phyloP scores from a whole-genome alignment of 2,329 filamentous ascomycete genomes.

The Sporothrix luriei region DNA sequence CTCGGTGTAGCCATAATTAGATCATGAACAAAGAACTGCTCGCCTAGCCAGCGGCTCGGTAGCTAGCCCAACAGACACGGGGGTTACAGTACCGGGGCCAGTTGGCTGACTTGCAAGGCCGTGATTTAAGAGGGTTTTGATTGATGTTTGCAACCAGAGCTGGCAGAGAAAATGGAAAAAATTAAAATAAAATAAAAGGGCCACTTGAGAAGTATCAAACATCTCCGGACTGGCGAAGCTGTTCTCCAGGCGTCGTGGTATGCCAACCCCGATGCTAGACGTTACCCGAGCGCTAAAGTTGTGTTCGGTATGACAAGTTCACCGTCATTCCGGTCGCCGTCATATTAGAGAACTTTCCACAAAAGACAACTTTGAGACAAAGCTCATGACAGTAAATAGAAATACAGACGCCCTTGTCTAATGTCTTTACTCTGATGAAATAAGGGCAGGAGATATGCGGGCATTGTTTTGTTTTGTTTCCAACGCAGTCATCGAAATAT shows the following conservation, averaged over 20 bases:
- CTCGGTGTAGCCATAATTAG: not conserved
- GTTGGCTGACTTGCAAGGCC: too few species aligned
- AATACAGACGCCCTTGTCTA: too few species aligned
- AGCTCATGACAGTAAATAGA: not conserved
- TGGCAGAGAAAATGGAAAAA: not conserved
- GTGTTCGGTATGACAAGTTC: slow-evolving; percentile 13
- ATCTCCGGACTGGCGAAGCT: not conserved
- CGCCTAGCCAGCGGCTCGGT: not conserved
- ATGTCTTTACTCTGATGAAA: too few species aligned
- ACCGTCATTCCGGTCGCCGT: not conserved
- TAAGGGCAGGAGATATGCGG: too few species aligned
- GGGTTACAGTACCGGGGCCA: not conserved
- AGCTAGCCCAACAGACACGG: not conserved
- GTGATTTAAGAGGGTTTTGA: too few species aligned
- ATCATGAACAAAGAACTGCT: not conserved
- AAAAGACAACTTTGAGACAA: not conserved
- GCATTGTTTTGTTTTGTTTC: too few species aligned
- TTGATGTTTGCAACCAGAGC: not conserved
- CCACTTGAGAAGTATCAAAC: not conserved
- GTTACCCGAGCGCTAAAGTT: slow-evolving; percentile 6
- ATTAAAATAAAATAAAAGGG: not conserved
- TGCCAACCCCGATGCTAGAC: slow-evolving; percentile 6
- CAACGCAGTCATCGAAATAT: too few species aligned
- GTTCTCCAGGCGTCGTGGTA: not conserved
- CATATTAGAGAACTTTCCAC: not conserved